phyloP scores from a whole-genome alignment of 2,329 filamentous ascomycete genomes.

The Trichoderma guizhouense region DNA sequence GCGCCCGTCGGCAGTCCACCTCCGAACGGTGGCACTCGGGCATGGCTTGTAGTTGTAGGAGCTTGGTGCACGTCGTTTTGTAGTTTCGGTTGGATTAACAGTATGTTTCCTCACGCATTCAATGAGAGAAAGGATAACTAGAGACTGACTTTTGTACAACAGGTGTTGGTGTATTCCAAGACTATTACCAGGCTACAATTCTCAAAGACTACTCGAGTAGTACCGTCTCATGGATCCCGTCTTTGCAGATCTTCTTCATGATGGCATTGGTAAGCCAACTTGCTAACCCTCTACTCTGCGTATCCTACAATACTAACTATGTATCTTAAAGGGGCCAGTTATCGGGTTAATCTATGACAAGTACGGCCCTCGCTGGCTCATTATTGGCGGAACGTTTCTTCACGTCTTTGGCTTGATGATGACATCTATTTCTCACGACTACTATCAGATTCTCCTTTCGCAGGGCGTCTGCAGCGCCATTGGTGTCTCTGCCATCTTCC shows the following conservation, averaged over 20 bases:
- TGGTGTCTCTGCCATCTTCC: constrained; percentile 35
- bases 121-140: neutral
- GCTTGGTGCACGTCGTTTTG: constrained; percentile 41
- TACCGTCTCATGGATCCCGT: constrained; percentile 61
- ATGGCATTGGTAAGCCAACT: constrained; percentile 39
- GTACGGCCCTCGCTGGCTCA: constrained; percentile 56
- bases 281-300: neutral
- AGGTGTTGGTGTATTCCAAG: constrained; percentile 53
- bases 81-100: constrained; percentile 44
- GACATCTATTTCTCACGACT: constrained; percentile 47
- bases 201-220: constrained; percentile 48
- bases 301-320: constrained; percentile 2
- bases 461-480: constrained; percentile 39
- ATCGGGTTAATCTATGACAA: constrained; percentile 62
- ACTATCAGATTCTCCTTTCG: constrained; percentile 40
- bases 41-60: constrained; percentile 41
- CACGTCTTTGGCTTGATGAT: constrained; percentile 64
- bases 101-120: constrained; percentile 30
- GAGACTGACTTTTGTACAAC: neutral
- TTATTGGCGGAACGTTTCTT: constrained; percentile 50
- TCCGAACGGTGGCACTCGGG: constrained; percentile 29
- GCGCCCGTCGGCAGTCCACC: neutral
- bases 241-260: constrained; percentile 55
- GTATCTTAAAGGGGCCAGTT: constrained; percentile 47
- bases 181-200: constrained; percentile 52